Percentiles rank a stretch among this genome's conserved stretches.
Conservation (phyloP, 2,329 filamentous ascomycete species). For the Colletotrichum ledebouriae region DNA sequence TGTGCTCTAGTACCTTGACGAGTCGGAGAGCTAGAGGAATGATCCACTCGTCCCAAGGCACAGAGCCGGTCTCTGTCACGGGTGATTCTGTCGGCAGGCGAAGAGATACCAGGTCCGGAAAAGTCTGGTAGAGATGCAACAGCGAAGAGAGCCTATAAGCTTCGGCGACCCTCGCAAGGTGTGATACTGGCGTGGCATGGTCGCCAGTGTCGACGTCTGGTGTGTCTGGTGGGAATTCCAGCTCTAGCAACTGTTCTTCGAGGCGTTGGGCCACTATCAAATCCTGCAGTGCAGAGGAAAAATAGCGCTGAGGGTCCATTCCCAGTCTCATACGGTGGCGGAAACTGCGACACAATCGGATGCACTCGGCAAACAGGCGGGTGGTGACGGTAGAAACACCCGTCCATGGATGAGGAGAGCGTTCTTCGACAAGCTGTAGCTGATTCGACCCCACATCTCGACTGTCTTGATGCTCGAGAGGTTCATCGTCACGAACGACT, state of each 20-base stretch:
- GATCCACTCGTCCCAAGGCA: slow-evolving; percentile 55
- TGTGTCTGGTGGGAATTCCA: slow-evolving; percentile 47
- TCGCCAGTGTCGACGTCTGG: slow-evolving; percentile 49
- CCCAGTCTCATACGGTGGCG: slow-evolving; percentile 46
- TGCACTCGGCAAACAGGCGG: slow-evolving; percentile 51
- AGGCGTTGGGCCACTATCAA: slow-evolving; percentile 52
- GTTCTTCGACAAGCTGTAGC: slow-evolving; percentile 20
- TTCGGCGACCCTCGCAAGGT: slow-evolving; percentile 54
- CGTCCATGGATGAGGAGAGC: slow-evolving; percentile 54
- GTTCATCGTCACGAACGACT: slow-evolving; percentile 52
- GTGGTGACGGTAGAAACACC: slow-evolving; percentile 53
- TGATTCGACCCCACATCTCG: not conserved
- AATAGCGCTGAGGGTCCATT: slow-evolving; percentile 45
- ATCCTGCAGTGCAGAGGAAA: slow-evolving; percentile 47
- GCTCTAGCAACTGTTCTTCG: slow-evolving; percentile 51
- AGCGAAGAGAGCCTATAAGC: slow-evolving; percentile 54
- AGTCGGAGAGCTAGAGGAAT: slow-evolving; percentile 52
- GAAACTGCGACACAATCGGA: slow-evolving; percentile 54
- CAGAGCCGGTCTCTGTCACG: slow-evolving; percentile 36
- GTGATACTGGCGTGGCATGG: slow-evolving; percentile 45
- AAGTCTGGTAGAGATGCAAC: slow-evolving; percentile 57
- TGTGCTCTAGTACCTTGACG: slow-evolving; percentile 51
- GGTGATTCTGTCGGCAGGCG: slow-evolving; percentile 46
- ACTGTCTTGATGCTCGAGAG: slow-evolving; percentile 27
- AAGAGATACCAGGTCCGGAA: slow-evolving; percentile 50